Evolutionary conservation across 345 rosid genomes (phyloP).

Genomic region (Euphorbia peplus): DNA sequence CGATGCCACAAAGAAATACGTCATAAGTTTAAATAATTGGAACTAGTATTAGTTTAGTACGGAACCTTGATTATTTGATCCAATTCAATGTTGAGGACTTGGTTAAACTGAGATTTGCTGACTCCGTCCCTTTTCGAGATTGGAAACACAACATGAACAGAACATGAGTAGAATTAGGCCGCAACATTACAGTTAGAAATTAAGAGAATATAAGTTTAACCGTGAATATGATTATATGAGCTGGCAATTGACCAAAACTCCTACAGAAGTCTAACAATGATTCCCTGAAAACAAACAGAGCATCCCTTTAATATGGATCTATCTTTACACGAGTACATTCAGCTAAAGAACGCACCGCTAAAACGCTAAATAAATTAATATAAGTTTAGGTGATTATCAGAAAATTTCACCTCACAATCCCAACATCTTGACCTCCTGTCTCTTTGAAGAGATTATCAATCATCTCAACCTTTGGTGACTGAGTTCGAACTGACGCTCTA

Average conservation of each 20-base stretch:
- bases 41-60: not conserved
- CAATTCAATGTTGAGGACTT: slow-evolving; percentile 28
- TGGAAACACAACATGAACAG: not conserved
- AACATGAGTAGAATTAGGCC: not conserved
- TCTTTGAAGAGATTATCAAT: slow-evolving; percentile 18
- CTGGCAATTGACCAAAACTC: slow-evolving; percentile 23
- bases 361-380: not conserved
- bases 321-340: not conserved
- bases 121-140: slow-evolving; percentile 24
- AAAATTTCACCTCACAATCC: slow-evolving; percentile 19
- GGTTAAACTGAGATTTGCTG: slow-evolving; percentile 28
- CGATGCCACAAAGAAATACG: not conserved
- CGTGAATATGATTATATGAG: slow-evolving; percentile 26
- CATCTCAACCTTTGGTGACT: slow-evolving; percentile 31
- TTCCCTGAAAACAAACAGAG: slow-evolving; percentile 17
- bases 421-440: slow-evolving; percentile 8
- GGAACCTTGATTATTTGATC: slow-evolving; percentile 24
- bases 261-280: slow-evolving; percentile 19
- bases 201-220: not conserved
- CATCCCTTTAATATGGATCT: not conserved
- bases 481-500: slow-evolving; percentile 25
- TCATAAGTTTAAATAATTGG: not conserved
- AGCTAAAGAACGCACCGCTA: not conserved
- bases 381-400: not conserved
- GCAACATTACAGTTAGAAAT: not conserved